These are phyloP conservation scores for Magnusiomyces sp. DNA, from an alignment of 1,139 yeast species.

Conservation along the genomic window DNA sequence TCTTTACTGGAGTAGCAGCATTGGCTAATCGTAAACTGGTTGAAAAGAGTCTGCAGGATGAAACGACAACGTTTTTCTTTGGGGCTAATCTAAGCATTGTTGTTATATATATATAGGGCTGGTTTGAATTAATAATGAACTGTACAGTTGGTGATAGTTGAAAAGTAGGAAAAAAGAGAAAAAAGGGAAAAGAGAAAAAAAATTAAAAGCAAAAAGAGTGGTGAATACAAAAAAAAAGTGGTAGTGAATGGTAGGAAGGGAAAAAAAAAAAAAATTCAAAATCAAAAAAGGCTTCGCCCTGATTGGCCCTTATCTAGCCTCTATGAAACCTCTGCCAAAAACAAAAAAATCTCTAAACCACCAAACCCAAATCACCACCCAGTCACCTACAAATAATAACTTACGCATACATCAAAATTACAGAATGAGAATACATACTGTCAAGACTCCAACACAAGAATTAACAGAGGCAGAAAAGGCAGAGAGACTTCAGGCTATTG, in stretches of 20 bases:
- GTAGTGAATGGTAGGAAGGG: background rate
- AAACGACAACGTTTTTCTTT: constrained; percentile 6
- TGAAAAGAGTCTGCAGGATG: constrained; percentile 7
- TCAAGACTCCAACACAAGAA: no score
- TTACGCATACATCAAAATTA: no score
- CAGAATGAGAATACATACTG: no score
- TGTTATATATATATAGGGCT: constrained; percentile 1
- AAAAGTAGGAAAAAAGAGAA: background rate
- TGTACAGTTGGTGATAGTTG: background rate
- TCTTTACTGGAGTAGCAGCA: constrained; percentile 1
- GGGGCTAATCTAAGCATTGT: constrained; percentile 12
- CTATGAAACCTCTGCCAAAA: no score
- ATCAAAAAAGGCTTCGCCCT: background rate
- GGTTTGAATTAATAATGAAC: background rate
- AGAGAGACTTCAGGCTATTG: no score
- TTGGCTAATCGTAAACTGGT: constrained; percentile 1
- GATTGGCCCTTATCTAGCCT: no score
- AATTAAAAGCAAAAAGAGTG: background rate
- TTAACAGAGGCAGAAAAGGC: no score
- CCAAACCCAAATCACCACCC: no score
- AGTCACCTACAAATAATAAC: no score
- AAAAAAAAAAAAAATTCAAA: no score
- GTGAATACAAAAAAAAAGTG: background rate
- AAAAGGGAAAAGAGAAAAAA: background rate
- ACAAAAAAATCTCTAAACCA: no score